These are phyloP conservation scores for Trichoderma sp. DNA, from an alignment of 2,329 filamentous ascomycete species.

Conservation along the genomic window DNA sequence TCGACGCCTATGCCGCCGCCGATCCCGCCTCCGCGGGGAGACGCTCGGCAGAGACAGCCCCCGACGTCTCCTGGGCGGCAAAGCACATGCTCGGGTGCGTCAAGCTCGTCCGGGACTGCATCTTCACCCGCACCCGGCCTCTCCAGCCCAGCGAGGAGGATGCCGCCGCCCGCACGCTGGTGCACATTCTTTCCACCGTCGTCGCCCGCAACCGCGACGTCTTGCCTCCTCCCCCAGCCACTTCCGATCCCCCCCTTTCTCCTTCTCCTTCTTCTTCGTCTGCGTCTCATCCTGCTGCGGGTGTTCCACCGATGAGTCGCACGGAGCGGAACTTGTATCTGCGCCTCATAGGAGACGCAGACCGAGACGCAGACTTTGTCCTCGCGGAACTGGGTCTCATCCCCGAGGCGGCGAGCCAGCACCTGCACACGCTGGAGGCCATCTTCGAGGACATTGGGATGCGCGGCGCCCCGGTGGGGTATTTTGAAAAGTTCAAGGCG, in stretches of 20 bases:
- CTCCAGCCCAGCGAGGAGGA: constrained; percentile 45
- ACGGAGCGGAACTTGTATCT: constrained; percentile 52
- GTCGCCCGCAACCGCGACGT: constrained; percentile 46
- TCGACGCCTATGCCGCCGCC: constrained; percentile 40
- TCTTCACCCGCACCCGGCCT: constrained; percentile 45
- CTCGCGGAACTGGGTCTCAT: constrained; percentile 49
- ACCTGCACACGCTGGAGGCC: constrained; percentile 44
- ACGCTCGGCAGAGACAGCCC: constrained; percentile 38
- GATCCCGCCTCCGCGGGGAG: neutral
- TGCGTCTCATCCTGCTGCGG: constrained; percentile 31
- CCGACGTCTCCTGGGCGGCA: constrained; percentile 53
- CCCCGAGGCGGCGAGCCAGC: constrained; percentile 49
- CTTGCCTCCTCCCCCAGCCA: too few species aligned
- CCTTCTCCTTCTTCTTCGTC: neutral
- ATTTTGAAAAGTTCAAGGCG: constrained; percentile 42
- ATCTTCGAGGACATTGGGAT: constrained; percentile 40
- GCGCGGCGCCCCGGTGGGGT: constrained; percentile 41
- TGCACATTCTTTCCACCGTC: constrained; percentile 52
- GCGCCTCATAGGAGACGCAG: constrained; percentile 50
- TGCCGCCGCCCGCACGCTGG: constrained; percentile 51
- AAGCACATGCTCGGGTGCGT: constrained; percentile 50
- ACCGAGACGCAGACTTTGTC: constrained; percentile 49
- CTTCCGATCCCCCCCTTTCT: too few species aligned
- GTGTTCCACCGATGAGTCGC: constrained; percentile 29
- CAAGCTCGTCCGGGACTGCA: constrained; percentile 47